Evolutionary conservation across 305 asterid species (phyloP), one percentile per base, ranked within the genome.

Genomic region (Fraxinus angustifolia): DNA sequence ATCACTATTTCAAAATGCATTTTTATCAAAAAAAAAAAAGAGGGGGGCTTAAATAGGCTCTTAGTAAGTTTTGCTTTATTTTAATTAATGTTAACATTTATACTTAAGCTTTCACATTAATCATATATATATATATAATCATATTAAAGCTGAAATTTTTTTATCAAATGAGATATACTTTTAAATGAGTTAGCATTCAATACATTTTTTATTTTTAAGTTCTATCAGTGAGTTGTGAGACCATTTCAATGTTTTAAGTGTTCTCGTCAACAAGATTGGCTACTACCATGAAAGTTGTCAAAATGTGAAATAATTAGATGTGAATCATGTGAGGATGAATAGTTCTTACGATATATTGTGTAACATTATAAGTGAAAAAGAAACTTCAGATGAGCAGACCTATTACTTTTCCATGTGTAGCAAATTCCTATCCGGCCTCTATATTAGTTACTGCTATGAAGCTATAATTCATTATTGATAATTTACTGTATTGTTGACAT

Each of bases 31-130:
- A 35, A 33, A 36, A 36, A 1, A 38, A 38, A 38, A 7, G 7
- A 36, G 7, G 8, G 45, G 45, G 12, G 45, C 3, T 38, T 8
- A 8, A 38, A 38, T 1, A 8, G 45, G 45, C 45, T 38, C 45
- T 8, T 38, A 28, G 74, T 70, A 72, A 70, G 53, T 76, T 72
- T 80, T 56, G 68, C 76, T 67, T 56, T 74, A 19, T 68, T 74
- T 62, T 6, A 38, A 34, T 68, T 77, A 78, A 23, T 23, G 34
- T 73, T 56, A 16, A 40, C 45, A 48, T 68, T 26, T 33, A 23
- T 70, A 8, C 1, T 35, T 3, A 2, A 10, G 36, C 34, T 76
- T 68, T 33, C 73, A 8, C 60, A 23, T 50, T 73, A 62, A 36
- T 68, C 28, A 60, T 40, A 33, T 33, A 33, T 33, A 3, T 33